Evolutionary conservation across 306 rosid genomes (phyloP), one percentile per base, ranked within the genome.

Genomic region (Ammopiptanthus mongolicus): DNA sequence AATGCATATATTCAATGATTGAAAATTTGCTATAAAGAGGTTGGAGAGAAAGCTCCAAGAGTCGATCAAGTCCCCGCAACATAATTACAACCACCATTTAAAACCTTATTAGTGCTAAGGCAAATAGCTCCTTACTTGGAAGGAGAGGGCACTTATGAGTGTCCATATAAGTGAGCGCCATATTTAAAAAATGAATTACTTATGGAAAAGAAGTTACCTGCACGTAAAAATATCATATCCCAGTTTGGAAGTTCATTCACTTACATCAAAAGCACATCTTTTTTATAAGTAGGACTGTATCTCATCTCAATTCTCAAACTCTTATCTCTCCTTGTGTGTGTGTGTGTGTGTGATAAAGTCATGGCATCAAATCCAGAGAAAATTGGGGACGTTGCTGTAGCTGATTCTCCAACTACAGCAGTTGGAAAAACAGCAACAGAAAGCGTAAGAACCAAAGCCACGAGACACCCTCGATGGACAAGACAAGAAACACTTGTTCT

Each of bases 381-480:
- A 73, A 39, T 0, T 23, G 5, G 74, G 47, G 86, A 73, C 15
- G 42, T 17, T 47, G 50, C 59, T 42, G 50, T n/a, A 29, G 48
- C 69, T 14, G 69, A 75, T 51, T 64, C 78, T 76, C 73, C 84
- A 55, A 18, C 82, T 21, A 22, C 59, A 36, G 77, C 63, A 57
- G 79, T 65, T 65, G 74, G 19, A 63, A 53, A 5, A 28, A 70
- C 52, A 44, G 66, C 77, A 44, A 3, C 48, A 50, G 80, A 75
- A 41, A 66, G 11, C 33, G 77, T 73, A 33, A 73, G 77, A 65
- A 13, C 31, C 56, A 86, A 80, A 66, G 65, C 75, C 48, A 86
- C 85, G 2, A 86, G 89, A n/a, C 87, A 83, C 53, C 89, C 89
- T 7, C 50, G 87, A 15, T 86, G 89, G 89, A 83, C 83, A 2